phyloP scores from a whole-genome alignment of 1,284 basidiomycete genomes.

The Stereum hirsutum region DNA sequence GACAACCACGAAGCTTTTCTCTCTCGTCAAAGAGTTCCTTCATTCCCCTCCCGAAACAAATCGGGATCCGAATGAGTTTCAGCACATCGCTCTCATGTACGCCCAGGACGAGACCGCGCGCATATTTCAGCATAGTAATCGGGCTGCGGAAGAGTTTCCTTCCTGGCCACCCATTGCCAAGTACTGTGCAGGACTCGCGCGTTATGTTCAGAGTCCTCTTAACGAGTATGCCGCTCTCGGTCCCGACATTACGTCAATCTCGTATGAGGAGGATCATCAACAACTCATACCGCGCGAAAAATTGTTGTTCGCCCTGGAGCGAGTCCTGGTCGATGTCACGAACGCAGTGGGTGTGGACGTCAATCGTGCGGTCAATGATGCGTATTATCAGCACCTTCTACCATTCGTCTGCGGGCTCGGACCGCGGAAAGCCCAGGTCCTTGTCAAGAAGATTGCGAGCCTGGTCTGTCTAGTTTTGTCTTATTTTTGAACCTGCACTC shows the following conservation, averaged over 20 bases:
- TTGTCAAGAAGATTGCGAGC: constrained; percentile 76
- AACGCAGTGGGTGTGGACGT: constrained; percentile 95
- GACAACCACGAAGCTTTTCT: constrained; percentile 68
- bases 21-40: constrained; percentile 51
- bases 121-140: constrained; percentile 87
- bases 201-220: constrained; percentile 90
- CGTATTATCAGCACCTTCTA: constrained; percentile 83
- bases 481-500: neutral
- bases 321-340: constrained; percentile 82
- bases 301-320: constrained; percentile 75
- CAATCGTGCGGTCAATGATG: constrained; percentile 82
- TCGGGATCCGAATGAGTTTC: constrained; percentile 11
- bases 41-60: constrained; percentile 8
- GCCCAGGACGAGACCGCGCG: constrained; percentile 90
- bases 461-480: constrained; percentile 55
- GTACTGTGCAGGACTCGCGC: constrained; percentile 91
- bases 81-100: constrained; percentile 55
- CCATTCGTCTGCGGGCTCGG: constrained; percentile 93
- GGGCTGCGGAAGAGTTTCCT: constrained; percentile 83
- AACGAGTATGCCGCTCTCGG: constrained; percentile 91
- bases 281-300: constrained; percentile 85
- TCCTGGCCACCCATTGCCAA: constrained; percentile 75
- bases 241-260: constrained; percentile 70
- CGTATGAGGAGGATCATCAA: constrained; percentile 79
- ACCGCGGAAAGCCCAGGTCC: constrained; percentile 85